Percentiles rank a stretch among this genome's conserved stretches.
phyloP scores from a whole-genome alignment of 2,329 filamentous ascomycete genomes.

The Aureobasidium uvarum region DNA sequence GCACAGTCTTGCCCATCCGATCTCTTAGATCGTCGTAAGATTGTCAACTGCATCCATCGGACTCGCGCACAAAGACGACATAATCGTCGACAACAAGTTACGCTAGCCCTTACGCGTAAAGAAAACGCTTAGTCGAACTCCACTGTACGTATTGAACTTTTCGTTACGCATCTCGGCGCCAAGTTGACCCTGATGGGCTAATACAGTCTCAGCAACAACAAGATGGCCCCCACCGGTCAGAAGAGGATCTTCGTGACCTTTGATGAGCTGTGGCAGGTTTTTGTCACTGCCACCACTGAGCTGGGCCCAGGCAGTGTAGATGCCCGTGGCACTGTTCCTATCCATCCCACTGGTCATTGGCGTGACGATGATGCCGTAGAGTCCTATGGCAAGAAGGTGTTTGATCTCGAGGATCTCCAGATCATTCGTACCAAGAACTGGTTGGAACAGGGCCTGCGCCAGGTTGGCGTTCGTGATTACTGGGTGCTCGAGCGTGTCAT shows the following conservation, averaged over 20 bases:
- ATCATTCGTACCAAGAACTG: neutral
- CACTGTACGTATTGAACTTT: neutral
- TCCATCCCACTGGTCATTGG: conserved; percentile 8
- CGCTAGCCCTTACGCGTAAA: neutral
- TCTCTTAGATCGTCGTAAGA: neutral
- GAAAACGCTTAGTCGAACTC: neutral
- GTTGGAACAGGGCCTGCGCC: neutral
- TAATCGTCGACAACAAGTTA: neutral
- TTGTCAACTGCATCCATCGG: neutral
- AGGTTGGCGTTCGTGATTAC: neutral
- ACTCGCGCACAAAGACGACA: conserved; percentile 6
- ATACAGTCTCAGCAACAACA: neutral
- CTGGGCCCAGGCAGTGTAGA: neutral
- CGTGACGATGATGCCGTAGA: neutral
- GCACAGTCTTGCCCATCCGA: neutral
- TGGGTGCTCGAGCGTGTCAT: neutral
- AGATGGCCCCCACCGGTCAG: neutral
- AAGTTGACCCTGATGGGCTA: neutral
- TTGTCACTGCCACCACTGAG: neutral
- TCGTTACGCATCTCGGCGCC: conserved; percentile 5
- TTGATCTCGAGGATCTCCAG: neutral
- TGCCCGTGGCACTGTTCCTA: neutral
- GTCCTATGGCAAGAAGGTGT: neutral
- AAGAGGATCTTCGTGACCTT: neutral
- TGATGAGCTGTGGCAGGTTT: neutral